These are phyloP conservation scores for Blepharisma japonicum DNA, from an alignment of 73 alveolate species.

Conservation along the genomic window DNA sequence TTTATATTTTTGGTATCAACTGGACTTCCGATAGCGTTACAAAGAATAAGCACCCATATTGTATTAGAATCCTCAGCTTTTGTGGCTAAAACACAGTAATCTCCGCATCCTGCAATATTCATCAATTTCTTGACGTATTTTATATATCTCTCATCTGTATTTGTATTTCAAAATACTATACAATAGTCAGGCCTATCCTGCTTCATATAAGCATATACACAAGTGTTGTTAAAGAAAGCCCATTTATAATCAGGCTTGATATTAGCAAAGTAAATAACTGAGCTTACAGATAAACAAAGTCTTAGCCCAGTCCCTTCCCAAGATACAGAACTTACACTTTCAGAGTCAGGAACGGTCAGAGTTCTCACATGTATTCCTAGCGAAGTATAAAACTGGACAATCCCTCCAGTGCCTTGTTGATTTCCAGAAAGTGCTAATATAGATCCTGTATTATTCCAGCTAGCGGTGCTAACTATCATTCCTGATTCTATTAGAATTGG, in stretches of 20 bases:
- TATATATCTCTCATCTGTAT: conserved; percentile 70
- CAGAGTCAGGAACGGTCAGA: conserved; percentile 61
- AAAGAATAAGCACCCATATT: conserved; percentile 69
- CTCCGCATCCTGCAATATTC: conserved; percentile 66
- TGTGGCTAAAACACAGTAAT: conserved; percentile 77
- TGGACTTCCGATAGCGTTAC: conserved; percentile 97
- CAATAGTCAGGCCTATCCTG: conserved; percentile 95
- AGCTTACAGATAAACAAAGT: conserved; percentile 94
- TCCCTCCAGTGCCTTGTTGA: conserved; percentile 66
- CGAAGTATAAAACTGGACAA: conserved; percentile 83
- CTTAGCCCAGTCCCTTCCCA: conserved; percentile 94
- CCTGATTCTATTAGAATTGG: conserved; percentile 85
- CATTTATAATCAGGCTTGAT: conserved; percentile 92
- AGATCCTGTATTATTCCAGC: conserved; percentile 82
- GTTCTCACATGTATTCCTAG: conserved; percentile 91
- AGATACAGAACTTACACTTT: conserved; percentile 73
- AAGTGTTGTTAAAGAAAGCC: conserved; percentile 94
- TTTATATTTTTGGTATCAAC: conserved; percentile 84
- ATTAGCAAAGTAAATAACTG: conserved; percentile 92
- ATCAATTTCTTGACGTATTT: conserved; percentile 75
- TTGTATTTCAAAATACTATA: conserved; percentile 96
- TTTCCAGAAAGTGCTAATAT: conserved; percentile 81
- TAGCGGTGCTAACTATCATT: conserved; percentile 55
- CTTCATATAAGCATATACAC: conserved; percentile 93
- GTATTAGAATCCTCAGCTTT: conserved; percentile 54